Evolutionary conservation across 305 asterid genomes (phyloP).

Genomic region (Plantago coronopus): DNA sequence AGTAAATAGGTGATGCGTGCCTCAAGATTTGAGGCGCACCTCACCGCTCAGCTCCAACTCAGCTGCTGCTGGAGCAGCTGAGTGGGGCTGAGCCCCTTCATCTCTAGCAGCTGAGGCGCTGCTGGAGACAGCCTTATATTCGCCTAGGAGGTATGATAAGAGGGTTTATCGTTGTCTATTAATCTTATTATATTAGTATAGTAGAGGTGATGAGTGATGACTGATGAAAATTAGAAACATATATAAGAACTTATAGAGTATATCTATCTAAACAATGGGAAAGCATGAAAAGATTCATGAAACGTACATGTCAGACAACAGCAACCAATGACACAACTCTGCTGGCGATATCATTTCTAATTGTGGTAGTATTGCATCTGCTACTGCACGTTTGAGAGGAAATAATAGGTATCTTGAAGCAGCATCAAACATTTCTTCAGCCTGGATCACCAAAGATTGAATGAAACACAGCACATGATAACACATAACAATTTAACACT

Average conservation of each 20-base stretch:
- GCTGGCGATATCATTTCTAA: slow-evolving; percentile 81
- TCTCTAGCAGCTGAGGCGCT: too few species aligned
- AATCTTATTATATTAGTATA: slow-evolving; percentile 2
- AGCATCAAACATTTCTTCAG: slow-evolving; percentile 92
- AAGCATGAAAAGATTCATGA: slow-evolving; percentile 12
- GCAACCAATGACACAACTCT: slow-evolving; percentile 87
- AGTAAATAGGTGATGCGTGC: too few species aligned
- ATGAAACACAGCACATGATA: slow-evolving; percentile 13
- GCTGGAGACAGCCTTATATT: too few species aligned
- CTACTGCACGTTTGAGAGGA: slow-evolving; percentile 94
- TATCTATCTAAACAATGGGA: slow-evolving; percentile 1
- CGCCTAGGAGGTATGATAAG: slow-evolving; percentile 10
- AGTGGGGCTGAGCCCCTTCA: too few species aligned
- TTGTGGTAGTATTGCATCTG: slow-evolving; percentile 81
- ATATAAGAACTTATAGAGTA: not conserved
- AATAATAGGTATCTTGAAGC: slow-evolving; percentile 93
- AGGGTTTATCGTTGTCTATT: not conserved
- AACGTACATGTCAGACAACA: slow-evolving; percentile 80
- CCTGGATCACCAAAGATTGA: slow-evolving; percentile 42
- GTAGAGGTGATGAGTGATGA: slow-evolving; percentile 9
- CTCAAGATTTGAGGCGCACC: too few species aligned
- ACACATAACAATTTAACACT: not conserved
- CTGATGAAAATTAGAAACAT: slow-evolving; percentile 13
- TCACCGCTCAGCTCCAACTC: too few species aligned
- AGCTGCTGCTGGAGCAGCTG: too few species aligned